Percentiles rank a stretch among this genome's conserved stretches.
phyloP scores from a whole-genome alignment of 2,329 filamentous ascomycete species.

The Clarireedia paspali region DNA sequence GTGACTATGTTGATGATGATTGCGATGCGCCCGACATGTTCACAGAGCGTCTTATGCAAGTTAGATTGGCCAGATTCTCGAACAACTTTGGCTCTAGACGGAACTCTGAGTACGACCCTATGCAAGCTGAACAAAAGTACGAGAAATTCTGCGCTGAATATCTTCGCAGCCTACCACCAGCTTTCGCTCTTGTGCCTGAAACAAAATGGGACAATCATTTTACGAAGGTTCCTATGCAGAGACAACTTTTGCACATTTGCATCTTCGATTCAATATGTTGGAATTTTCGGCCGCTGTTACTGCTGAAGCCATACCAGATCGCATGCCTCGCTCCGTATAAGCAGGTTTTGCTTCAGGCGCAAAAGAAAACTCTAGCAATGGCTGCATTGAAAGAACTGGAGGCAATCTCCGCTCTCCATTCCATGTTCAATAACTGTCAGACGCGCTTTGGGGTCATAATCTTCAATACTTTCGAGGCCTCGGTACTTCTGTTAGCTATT shows the following conservation, averaged over 20 bases:
- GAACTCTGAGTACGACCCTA: background rate
- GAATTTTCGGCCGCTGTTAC: background rate
- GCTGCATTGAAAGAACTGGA: background rate
- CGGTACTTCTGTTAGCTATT: background rate
- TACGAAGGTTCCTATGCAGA: background rate
- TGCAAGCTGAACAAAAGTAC: background rate
- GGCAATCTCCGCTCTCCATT: background rate
- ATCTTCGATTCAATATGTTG: background rate
- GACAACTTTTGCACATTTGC: background rate
- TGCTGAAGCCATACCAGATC: background rate
- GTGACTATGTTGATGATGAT: background rate
- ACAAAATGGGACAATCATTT: background rate
- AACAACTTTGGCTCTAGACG: background rate
- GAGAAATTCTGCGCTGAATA: background rate
- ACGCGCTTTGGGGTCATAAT: background rate
- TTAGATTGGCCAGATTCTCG: background rate
- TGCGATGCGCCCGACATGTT: background rate
- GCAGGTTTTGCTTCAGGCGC: background rate
- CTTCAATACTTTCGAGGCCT: background rate
- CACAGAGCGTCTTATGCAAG: background rate
- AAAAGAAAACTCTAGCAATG: background rate
- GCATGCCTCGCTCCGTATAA: background rate
- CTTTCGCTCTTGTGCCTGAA: background rate
- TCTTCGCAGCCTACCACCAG: background rate
- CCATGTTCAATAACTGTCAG: background rate